Conservation (phyloP, 1,284 basidiomycete species). For the Naganishia cerealis region DNA sequence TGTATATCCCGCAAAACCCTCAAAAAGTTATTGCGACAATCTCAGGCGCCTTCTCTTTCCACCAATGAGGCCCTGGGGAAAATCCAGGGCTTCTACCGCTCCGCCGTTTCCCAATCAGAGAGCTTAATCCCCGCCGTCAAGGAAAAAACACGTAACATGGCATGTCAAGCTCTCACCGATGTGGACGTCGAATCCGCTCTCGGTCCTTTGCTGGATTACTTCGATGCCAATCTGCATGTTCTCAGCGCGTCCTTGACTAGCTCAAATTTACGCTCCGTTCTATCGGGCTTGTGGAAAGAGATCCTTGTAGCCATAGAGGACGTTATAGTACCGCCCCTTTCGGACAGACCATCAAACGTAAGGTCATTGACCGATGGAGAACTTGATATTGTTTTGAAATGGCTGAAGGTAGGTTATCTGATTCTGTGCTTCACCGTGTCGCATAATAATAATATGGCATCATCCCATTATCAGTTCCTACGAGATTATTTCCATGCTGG, state of each 20-base stretch:
- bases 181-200: slow-evolving; percentile 94
- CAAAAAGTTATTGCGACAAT: slow-evolving; percentile 59
- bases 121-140: slow-evolving; percentile 30
- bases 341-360: slow-evolving; percentile 75
- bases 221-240: slow-evolving; percentile 89
- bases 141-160: slow-evolving; percentile 57
- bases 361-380: slow-evolving; percentile 35
- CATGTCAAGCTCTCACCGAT: slow-evolving; percentile 77
- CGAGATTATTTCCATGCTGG: slow-evolving; percentile 92
- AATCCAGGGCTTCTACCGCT: slow-evolving; percentile 76
- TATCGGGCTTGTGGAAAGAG: slow-evolving; percentile 95
- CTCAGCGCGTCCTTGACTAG: slow-evolving; percentile 84
- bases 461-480: slow-evolving; percentile 65
- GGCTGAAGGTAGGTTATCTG: slow-evolving; percentile 72
- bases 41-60: slow-evolving; percentile 57
- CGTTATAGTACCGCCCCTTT: slow-evolving; percentile 86
- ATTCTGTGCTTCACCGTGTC: neutral
- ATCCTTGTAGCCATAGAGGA: slow-evolving; percentile 83
- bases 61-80: slow-evolving; percentile 59
- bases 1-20: slow-evolving; percentile 80
- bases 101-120: slow-evolving; percentile 61
- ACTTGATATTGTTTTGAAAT: slow-evolving; percentile 81
- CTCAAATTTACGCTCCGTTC: slow-evolving; percentile 85
- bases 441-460: neutral
- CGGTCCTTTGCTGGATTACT: slow-evolving; percentile 88